phyloP scores from a whole-genome alignment of 2,329 filamentous ascomycete species.

The Aspergillus terreus region DNA sequence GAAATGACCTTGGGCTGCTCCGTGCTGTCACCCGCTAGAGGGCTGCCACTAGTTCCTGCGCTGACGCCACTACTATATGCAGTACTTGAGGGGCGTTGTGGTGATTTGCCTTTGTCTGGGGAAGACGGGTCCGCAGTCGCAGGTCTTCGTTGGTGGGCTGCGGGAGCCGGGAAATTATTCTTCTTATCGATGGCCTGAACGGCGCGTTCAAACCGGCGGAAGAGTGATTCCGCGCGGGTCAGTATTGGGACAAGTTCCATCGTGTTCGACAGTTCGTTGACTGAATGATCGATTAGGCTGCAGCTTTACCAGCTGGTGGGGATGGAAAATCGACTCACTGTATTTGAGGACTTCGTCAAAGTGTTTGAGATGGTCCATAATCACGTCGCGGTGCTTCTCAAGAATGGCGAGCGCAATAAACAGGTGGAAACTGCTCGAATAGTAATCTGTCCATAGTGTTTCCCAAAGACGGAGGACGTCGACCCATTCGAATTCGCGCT shows the following conservation, averaged over 20 bases:
- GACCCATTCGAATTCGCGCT: constrained; percentile 88
- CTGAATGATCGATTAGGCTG: constrained; percentile 41
- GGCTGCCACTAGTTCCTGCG: constrained; percentile 1
- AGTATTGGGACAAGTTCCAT: constrained; percentile 88
- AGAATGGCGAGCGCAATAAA: constrained; percentile 92
- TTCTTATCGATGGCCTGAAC: constrained; percentile 93
- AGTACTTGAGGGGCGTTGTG: constrained; percentile 15
- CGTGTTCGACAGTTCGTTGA: constrained; percentile 90
- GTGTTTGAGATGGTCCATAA: constrained; percentile 87
- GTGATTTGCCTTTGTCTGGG: constrained; percentile 31
- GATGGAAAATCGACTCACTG: constrained; percentile 51
- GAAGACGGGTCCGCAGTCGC: constrained; percentile 7
- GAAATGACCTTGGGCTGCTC: constrained; percentile 55
- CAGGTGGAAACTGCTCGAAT: constrained; percentile 85
- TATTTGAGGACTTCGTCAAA: constrained; percentile 99
- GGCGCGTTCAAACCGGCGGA: constrained; percentile 79
- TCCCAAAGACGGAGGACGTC: constrained; percentile 91
- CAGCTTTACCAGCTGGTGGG: background rate
- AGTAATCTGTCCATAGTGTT: constrained; percentile 85
- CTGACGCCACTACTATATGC: constrained; percentile 24
- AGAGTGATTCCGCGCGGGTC: constrained; percentile 82
- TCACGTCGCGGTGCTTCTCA: constrained; percentile 93
- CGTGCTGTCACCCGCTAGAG: background rate
- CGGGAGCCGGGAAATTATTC: constrained; percentile 66
- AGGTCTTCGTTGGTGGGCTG: constrained; percentile 47